Conservation (phyloP, 805 yeast genomes). For the Brettanomyces naardenensis region DNA sequence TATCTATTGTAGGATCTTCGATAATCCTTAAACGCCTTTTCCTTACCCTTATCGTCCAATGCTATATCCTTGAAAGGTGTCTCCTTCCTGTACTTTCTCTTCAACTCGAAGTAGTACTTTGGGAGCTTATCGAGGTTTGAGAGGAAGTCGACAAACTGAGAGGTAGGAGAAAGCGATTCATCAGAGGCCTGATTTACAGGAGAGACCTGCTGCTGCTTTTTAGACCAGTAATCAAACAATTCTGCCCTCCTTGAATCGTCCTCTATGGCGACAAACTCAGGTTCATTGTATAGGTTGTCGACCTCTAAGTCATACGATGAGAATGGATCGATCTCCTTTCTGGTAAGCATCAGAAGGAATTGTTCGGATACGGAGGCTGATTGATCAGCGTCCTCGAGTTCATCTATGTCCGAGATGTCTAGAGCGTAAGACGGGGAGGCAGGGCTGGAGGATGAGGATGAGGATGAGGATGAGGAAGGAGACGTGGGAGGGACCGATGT, state of each 20-base stretch:
- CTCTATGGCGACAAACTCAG: conserved; percentile 18
- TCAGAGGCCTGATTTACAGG: conserved; percentile 4
- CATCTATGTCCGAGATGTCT: conserved; percentile 12
- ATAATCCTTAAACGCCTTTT: too few species aligned
- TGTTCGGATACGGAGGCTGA: too few species aligned
- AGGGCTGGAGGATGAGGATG: neutral
- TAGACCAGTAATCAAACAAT: conserved; percentile 19
- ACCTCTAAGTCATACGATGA: conserved; percentile 15
- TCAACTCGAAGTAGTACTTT: conserved; percentile 23
- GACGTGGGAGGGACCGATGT: neutral
- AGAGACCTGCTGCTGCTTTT: conserved; percentile 2
- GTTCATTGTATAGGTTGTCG: conserved; percentile 13
- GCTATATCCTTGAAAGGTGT: too few species aligned
- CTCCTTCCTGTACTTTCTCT: conserved; percentile 11
- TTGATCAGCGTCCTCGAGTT: neutral
- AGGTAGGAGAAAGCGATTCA: conserved; percentile 5
- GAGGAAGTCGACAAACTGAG: conserved; percentile 7
- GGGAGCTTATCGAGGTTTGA: conserved; percentile 7
- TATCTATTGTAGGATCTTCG: too few species aligned
- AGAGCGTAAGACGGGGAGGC: conserved; percentile 6
- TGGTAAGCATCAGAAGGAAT: conserved; percentile 8
- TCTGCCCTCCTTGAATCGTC: conserved; percentile 11
- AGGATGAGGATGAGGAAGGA: neutral
- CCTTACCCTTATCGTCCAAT: too few species aligned
- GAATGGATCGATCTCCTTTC: conserved; percentile 5